Base-by-base conservation (phyloP, 345 rosid genomes). In the Melaleuca alternifolia region DNA sequence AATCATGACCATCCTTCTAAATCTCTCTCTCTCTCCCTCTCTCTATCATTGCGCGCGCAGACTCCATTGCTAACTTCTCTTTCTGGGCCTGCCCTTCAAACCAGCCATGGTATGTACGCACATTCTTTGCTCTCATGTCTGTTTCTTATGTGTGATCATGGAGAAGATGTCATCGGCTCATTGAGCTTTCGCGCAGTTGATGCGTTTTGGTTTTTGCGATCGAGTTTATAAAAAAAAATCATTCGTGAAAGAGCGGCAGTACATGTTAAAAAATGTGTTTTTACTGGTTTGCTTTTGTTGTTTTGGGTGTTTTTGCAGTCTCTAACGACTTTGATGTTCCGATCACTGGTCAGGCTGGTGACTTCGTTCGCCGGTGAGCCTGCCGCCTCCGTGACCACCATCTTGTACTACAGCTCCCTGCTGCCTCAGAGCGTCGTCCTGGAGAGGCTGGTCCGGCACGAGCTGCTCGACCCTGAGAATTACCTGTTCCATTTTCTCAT, bases 401-500 rank as follows among this genome's bases (percentile, higher is more conserved):
- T 94, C 61, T 79, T 94, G 23, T 92, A 89, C 84, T 93, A 91
- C 88, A 91, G 92, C 62, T 83, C 90, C 50, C 92, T 92, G 82
- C 90, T 94, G 24, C 96, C 96, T 18, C 93, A 87, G 52, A 91
- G 87, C 86, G 37, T 84, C 15, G 44, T 86, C 11, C 89, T 91
- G 89, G 86, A 88, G 57, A 88, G 93, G 85, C 50, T 92, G 85
- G 93, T 94, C 46, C 92, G 89, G 28, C 92, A 76, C 51, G 91
- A 91, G 3, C 52, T 94, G 87, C 92, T 92, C 37, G 87, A 91
- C 54, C 88, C 6, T 0, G 91, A 89, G 7, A 92, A 93, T 52
- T 90, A 92, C 85, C 48, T 92, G 52, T 92, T 93, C 86, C 92
- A 92, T 89, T 92, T 92, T 9, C 87, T 93, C 50, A 50, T 92